These are phyloP conservation scores for Panaeolus papilionaceus DNA, from an alignment of 768 basidiomycete genomes.

Conservation along the genomic window DNA sequence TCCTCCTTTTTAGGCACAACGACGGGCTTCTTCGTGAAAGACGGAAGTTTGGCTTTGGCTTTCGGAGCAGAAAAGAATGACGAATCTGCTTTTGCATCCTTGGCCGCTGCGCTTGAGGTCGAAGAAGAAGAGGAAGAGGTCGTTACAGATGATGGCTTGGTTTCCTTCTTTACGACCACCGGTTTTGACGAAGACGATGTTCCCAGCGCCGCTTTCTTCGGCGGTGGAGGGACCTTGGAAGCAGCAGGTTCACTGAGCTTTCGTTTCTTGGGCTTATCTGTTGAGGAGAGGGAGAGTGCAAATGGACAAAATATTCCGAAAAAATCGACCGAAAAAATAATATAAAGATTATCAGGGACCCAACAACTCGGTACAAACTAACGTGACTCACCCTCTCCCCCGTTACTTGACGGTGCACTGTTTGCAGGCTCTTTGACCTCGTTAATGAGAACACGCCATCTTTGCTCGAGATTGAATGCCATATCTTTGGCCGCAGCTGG, in stretches of 20 bases:
- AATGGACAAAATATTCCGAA: conserved; percentile 17
- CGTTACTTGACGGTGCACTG: conserved; percentile 48
- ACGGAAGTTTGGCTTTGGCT: conserved; percentile 82
- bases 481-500: conserved; percentile 89
- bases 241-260: conserved; percentile 60
- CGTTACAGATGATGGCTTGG: conserved; percentile 33
- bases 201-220: conserved; percentile 70
- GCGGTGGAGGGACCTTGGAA: conserved; percentile 55
- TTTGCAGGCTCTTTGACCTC: conserved; percentile 47
- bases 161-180: conserved; percentile 64
- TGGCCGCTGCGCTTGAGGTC: conserved; percentile 46
- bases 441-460: conserved; percentile 71
- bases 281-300: conserved; percentile 31
- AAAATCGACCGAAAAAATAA: conserved; percentile 31
- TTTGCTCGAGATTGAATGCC: conserved; percentile 86
- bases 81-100: conserved; percentile 85
- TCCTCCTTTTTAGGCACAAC: conserved; percentile 56
- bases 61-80: conserved; percentile 91
- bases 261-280: conserved; percentile 70
- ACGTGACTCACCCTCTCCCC: conserved; percentile 77
- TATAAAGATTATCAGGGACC: conserved; percentile 18
- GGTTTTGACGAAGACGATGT: conserved; percentile 48
- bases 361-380: conserved; percentile 36
- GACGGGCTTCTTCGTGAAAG: conserved; percentile 77
- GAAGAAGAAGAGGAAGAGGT: conserved; percentile 38